phyloP scores from a whole-genome alignment of 495 filamentous ascomycete species.

The Tuber brumale region DNA sequence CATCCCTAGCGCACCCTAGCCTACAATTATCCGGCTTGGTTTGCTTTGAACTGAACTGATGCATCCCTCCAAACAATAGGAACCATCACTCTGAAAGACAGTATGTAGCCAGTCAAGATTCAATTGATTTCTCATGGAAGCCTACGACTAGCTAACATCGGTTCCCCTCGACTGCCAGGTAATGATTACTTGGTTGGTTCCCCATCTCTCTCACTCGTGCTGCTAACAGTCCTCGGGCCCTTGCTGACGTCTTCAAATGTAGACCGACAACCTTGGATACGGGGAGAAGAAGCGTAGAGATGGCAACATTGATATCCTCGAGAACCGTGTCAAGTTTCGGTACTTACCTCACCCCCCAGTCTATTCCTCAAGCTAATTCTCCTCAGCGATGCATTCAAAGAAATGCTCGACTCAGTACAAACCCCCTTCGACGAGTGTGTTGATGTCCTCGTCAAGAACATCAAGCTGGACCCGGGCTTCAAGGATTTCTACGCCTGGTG shows the following conservation, averaged over 20 bases:
- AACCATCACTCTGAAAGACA: constrained; percentile 84
- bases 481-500: constrained; percentile 78
- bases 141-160: constrained; percentile 17
- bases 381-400: constrained; percentile 65
- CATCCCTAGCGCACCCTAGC: not conserved
- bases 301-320: constrained; percentile 65
- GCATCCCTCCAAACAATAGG: constrained; percentile 9
- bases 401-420: constrained; percentile 78
- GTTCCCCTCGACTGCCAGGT: constrained; percentile 45
- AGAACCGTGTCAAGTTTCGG: constrained; percentile 64
- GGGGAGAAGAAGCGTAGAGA: constrained; percentile 59
- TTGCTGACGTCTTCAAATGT: constrained; percentile 8
- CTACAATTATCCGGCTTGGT: not conserved
- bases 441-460: constrained; percentile 64
- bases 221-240: constrained; percentile 16
- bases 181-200: constrained; percentile 73
- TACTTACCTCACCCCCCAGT: constrained; percentile 38
- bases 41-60: constrained; percentile 13
- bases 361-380: constrained; percentile 5
- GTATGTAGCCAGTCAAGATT: constrained; percentile 45
- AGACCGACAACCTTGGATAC: constrained; percentile 88
- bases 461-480: constrained; percentile 81
- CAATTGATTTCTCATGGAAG: not conserved
- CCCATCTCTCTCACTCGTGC: not conserved
- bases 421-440: constrained; percentile 77